These are phyloP conservation scores for Leishmania guyanensis DNA, from an alignment of 208 protist species.

Conservation along the genomic window DNA sequence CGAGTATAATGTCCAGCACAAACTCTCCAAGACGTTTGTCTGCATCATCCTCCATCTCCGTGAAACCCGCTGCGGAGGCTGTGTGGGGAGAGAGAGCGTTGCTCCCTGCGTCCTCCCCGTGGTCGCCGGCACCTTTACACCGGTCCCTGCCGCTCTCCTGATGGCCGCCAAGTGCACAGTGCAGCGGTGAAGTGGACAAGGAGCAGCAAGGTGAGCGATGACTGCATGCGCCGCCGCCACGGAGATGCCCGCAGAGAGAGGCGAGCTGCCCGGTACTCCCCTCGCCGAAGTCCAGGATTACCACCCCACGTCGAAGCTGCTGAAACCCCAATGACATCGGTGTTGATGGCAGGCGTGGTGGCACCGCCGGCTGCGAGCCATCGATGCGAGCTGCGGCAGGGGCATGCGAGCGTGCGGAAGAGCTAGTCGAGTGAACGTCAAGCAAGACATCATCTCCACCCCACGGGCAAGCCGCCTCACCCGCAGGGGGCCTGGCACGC, in stretches of 20 bases:
- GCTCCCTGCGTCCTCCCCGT: background rate
- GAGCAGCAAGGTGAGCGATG: background rate
- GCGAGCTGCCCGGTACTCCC: constrained; percentile 73
- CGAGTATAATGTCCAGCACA: constrained; percentile 53
- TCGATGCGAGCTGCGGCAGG: background rate
- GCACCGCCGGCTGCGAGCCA: background rate
- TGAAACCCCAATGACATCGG: background rate
- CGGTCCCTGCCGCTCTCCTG: background rate
- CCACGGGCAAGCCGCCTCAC: background rate
- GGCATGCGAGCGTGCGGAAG: background rate
- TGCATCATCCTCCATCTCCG: background rate
- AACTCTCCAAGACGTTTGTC: constrained; percentile 26
- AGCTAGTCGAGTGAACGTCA: background rate
- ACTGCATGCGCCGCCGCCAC: background rate
- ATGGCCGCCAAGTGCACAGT: background rate
- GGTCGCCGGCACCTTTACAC: background rate
- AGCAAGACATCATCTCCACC: background rate
- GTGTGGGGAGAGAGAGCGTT: no score
- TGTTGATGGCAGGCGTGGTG: background rate
- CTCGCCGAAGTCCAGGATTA: constrained; percentile 89
- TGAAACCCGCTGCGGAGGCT: no score
- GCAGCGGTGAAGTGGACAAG: background rate
- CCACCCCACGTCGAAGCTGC: constrained; percentile 40
- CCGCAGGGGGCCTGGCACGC: background rate
- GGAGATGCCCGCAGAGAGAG: constrained; percentile 36